Evolutionary conservation across 371 early-diverging fungal species (phyloP).

Genomic region (Actinomortierella ambigua): DNA sequence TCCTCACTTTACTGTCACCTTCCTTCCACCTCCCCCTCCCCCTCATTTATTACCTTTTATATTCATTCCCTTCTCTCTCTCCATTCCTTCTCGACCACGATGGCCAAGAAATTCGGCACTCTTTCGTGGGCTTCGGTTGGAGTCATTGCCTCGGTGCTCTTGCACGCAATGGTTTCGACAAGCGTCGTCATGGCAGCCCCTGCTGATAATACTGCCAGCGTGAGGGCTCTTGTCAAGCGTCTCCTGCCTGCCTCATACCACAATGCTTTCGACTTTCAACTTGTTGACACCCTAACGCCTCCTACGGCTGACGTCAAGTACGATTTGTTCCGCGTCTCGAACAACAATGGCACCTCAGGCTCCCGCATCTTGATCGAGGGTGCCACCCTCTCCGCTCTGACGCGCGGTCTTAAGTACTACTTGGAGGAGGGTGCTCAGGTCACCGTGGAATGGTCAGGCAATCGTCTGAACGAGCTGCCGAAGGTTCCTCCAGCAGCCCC

Average conservation of each 20-base stretch:
- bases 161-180: slow-evolving; percentile 8
- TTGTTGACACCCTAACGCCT: slow-evolving; percentile 18
- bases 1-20: not conserved
- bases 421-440: slow-evolving; percentile 33
- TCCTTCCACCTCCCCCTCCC: not conserved
- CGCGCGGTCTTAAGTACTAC: slow-evolving; percentile 41
- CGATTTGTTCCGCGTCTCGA: slow-evolving; percentile 41
- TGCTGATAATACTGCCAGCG: slow-evolving; percentile 3
- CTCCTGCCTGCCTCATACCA: slow-evolving; percentile 40
- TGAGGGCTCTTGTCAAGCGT: slow-evolving; percentile 26
- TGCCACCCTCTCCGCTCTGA: slow-evolving; percentile 21
- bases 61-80: too few relatives aligned
- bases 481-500: slow-evolving; percentile 20
- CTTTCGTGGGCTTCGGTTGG: slow-evolving; percentile 20
- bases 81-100: not conserved
- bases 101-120: slow-evolving; percentile 4
- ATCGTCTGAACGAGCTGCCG: slow-evolving; percentile 36
- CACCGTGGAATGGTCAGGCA: slow-evolving; percentile 30
- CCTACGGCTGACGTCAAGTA: slow-evolving; percentile 31
- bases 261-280: slow-evolving; percentile 30
- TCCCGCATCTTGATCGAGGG: slow-evolving; percentile 35
- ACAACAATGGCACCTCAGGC: slow-evolving; percentile 4
- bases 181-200: not conserved
- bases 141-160: slow-evolving; percentile 7
- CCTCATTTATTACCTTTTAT: not conserved